A percentile compares a stretch with the other conserved stretches of the same genome.
Conservation (phyloP, 805 yeast species). For the Saccharomycopsis schoenii region DNA sequence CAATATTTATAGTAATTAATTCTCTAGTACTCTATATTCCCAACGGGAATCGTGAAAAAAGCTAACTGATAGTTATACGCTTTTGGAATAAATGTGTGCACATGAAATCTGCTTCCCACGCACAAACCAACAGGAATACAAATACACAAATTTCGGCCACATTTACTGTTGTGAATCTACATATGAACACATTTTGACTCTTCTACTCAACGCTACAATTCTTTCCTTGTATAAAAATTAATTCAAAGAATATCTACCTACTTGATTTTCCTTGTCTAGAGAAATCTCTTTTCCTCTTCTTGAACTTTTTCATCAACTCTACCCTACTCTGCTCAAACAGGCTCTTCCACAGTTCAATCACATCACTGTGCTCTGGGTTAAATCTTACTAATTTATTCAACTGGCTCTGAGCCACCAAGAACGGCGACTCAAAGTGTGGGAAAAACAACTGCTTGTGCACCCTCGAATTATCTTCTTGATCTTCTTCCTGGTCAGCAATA, state of each 20-base stretch:
- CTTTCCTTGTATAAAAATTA: too few relatives aligned
- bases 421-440: conserved; percentile 78
- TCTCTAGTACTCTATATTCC: background rate
- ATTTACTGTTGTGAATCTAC: too few relatives aligned
- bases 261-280: conserved; percentile 31
- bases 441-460: conserved; percentile 57
- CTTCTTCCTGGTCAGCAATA: background rate
- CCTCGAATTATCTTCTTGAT: conserved; percentile 18
- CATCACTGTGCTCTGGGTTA: conserved; percentile 22
- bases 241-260: background rate
- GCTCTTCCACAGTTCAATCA: conserved; percentile 47
- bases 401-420: conserved; percentile 77
- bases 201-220: too few relatives aligned
- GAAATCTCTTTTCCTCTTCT: conserved; percentile 67
- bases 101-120: background rate
- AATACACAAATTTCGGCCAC: too few relatives aligned
- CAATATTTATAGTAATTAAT: background rate
- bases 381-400: conserved; percentile 43
- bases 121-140: background rate
- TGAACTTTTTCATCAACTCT: conserved; percentile 65
- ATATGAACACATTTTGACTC: too few relatives aligned
- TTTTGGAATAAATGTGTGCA: background rate
- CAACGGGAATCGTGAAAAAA: background rate
- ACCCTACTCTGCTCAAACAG: conserved; percentile 83
- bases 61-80: background rate